Conservation (phyloP, 2,329 filamentous ascomycete species). For the Monilinia fructicola region DNA sequence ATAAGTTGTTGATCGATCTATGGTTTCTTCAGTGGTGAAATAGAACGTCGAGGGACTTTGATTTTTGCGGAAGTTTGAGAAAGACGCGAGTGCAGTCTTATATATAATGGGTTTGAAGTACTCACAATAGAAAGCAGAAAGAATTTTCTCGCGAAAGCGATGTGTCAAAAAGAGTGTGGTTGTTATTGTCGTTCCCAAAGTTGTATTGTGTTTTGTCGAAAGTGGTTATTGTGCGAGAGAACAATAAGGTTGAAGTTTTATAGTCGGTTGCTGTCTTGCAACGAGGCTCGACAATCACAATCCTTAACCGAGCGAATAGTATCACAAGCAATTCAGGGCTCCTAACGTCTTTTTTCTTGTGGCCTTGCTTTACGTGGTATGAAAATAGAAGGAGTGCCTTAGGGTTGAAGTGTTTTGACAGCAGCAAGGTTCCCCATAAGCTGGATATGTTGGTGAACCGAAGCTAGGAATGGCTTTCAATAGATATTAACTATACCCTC, state of each 20-base stretch:
- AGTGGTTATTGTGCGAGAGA: slow-evolving; percentile 20
- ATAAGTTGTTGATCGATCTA: slow-evolving; percentile 9
- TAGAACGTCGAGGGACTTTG: neutral
- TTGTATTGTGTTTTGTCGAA: slow-evolving; percentile 3
- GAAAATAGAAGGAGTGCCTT: neutral
- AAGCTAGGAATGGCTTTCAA: neutral
- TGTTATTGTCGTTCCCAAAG: slow-evolving; percentile 4
- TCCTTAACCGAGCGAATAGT: slow-evolving; percentile 7
- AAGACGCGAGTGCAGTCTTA: slow-evolving; percentile 6
- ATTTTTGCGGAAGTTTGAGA: neutral
- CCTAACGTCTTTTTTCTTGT: neutral
- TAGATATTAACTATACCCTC: neutral
- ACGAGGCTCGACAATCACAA: slow-evolving; percentile 6
- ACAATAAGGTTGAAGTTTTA: neutral
- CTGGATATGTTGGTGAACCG: neutral
- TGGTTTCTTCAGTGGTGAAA: slow-evolving; percentile 5
- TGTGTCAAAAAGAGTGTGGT: slow-evolving; percentile 1
- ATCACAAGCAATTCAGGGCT: slow-evolving; percentile 1
- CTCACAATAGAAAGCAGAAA: slow-evolving; percentile 19
- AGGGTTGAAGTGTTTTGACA: neutral
- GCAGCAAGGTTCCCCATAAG: neutral
- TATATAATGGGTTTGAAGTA: neutral
- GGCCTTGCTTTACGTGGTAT: neutral
- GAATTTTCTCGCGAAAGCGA: slow-evolving; percentile 4
- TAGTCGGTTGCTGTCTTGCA: slow-evolving; percentile 11